Evolutionary conservation across 768 basidiomycete genomes (phyloP).

Genomic region (Kwoniella dendrophila): DNA sequence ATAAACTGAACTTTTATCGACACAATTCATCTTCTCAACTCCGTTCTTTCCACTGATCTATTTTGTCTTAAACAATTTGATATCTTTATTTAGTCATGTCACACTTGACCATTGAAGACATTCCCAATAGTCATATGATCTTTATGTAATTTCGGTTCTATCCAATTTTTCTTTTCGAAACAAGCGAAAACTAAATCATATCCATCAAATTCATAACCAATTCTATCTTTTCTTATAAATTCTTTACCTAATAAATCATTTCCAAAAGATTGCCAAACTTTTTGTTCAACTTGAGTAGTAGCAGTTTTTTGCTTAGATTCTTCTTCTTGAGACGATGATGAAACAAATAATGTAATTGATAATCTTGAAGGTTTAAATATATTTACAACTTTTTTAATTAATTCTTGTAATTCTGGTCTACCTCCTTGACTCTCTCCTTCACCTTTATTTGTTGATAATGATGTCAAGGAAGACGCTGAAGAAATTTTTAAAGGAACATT

Average conservation of each 20-base stretch:
- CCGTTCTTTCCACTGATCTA: too few species aligned
- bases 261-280: conserved; percentile 64
- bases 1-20: too few species aligned
- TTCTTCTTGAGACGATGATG: too few species aligned
- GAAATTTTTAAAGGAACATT: conserved; percentile 69
- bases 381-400: conserved; percentile 82
- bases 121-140: too few species aligned
- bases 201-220: conserved; percentile 95
- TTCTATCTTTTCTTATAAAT: conserved; percentile 90
- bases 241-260: conserved; percentile 50
- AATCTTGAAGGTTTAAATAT: conserved; percentile 91
- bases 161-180: conserved; percentile 52
- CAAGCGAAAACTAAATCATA: conserved; percentile 56
- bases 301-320: too few species aligned
- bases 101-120: too few species aligned
- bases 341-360: conserved; percentile 87
- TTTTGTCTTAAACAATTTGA: too few species aligned
- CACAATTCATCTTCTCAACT: too few species aligned
- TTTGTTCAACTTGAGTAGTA: conserved; percentile 71
- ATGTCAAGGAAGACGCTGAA: conserved; percentile 31
- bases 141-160: too few species aligned
- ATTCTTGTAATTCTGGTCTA: conserved; percentile 71
- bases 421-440: conserved; percentile 31
- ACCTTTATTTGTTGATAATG: conserved; percentile 47
- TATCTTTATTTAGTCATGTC: too few species aligned